Conservation (phyloP, 495 filamentous ascomycete genomes). For the Cercophora samala region DNA sequence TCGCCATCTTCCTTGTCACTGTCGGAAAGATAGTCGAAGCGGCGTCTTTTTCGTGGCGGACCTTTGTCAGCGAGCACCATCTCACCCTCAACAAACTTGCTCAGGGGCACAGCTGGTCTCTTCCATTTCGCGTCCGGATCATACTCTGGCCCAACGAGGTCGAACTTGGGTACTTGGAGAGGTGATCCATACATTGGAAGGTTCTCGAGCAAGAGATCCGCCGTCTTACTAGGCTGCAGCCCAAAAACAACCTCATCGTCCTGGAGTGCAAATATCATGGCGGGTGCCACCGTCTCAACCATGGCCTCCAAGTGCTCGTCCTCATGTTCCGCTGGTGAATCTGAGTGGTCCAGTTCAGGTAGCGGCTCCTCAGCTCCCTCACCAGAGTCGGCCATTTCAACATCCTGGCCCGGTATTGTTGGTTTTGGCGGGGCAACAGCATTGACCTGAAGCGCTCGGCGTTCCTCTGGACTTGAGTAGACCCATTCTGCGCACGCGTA, state of each 20-base stretch:
- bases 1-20: constrained; percentile 59
- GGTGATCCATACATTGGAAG: constrained; percentile 75
- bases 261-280: constrained; percentile 76
- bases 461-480: constrained; percentile 57
- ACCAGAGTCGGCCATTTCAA: constrained; percentile 26
- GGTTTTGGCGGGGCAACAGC: constrained; percentile 42
- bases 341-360: constrained; percentile 64
- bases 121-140: constrained; percentile 70
- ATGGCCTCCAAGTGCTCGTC: constrained; percentile 45
- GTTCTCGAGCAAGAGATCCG: constrained; percentile 81
- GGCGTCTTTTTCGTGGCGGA: constrained; percentile 69
- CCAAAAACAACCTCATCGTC: constrained; percentile 79
- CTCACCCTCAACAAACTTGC: constrained; percentile 79
- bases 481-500: constrained; percentile 80
- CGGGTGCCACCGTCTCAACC: constrained; percentile 55
- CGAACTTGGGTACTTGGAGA: constrained; percentile 52
- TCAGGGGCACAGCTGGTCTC: constrained; percentile 74
- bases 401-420: constrained; percentile 20
- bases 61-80: constrained; percentile 64
- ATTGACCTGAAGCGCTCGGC: constrained; percentile 62
- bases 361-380: constrained; percentile 44
- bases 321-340: constrained; percentile 47
- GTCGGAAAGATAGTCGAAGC: constrained; percentile 72
- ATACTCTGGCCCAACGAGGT: constrained; percentile 53
- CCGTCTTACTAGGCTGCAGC: constrained; percentile 68